phyloP scores from a whole-genome alignment of 192 early-diverging fungal species.

The Podila verticillata region DNA sequence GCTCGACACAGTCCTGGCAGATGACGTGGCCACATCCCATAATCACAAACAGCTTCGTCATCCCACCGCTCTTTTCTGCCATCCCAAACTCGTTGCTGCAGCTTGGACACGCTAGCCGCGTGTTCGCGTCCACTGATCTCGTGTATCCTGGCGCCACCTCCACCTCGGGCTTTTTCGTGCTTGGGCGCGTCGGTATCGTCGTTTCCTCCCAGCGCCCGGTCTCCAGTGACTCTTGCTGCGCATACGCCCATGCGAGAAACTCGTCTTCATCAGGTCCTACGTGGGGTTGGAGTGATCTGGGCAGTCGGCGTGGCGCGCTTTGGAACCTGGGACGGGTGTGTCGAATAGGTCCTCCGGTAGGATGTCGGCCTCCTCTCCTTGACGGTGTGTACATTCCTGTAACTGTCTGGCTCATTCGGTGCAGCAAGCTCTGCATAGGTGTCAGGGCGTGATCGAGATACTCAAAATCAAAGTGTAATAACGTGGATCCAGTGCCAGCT shows the following conservation, averaged over 20 bases:
- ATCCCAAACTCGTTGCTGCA: slow-evolving; percentile 16
- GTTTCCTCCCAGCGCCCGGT: background rate
- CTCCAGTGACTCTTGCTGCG: background rate
- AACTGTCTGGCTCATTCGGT: background rate
- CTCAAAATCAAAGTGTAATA: background rate
- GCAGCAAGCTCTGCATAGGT: background rate
- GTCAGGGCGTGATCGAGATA: background rate
- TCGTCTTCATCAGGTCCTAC: background rate
- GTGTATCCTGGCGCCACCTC: slow-evolving; percentile 21
- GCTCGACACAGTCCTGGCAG: slow-evolving; percentile 23
- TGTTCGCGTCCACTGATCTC: background rate
- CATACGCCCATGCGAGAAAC: background rate
- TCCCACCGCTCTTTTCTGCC: background rate
- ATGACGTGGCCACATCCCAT: slow-evolving; percentile 38
- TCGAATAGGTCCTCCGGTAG: background rate
- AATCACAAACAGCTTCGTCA: slow-evolving; percentile 24
- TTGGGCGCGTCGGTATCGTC: background rate
- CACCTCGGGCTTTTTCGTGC: background rate
- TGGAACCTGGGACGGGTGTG: too few species aligned
- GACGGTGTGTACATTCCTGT: background rate
- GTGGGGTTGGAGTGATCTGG: background rate
- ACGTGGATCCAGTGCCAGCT: background rate
- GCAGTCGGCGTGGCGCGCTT: background rate
- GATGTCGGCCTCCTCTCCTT: background rate
- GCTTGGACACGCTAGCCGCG: slow-evolving; percentile 9